Conservation (phyloP, 169 alveolate species). For the Condylostoma magnum region DNA sequence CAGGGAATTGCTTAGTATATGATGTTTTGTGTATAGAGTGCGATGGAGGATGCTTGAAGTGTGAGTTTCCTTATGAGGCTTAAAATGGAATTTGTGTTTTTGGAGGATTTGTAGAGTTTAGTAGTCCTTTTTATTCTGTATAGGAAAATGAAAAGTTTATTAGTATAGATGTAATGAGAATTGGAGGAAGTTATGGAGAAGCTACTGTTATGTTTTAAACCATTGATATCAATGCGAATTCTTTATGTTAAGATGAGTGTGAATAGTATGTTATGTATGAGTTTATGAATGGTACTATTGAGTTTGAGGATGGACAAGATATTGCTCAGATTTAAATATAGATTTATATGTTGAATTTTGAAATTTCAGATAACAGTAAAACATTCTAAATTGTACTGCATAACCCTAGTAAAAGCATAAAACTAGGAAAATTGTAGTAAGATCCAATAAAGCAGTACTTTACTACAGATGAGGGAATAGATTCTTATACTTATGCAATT, state of each 20-base stretch:
- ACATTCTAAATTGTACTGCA: neutral
- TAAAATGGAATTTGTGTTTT: neutral
- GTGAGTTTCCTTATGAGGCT: neutral
- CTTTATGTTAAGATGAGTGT: too few species aligned
- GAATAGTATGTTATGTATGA: too few species aligned
- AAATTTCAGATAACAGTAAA: too few species aligned
- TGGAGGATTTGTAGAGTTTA: constrained; percentile 39
- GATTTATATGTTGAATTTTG: too few species aligned
- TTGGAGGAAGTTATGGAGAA: constrained; percentile 1
- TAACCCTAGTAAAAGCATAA: constrained; percentile 21
- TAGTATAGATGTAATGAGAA: neutral
- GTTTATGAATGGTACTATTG: too few species aligned
- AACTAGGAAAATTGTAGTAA: neutral
- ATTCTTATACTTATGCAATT: neutral
- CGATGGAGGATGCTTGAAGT: neutral
- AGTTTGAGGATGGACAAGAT: too few species aligned
- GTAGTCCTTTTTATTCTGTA: neutral
- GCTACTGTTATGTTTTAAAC: neutral
- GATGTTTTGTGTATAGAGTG: too few species aligned
- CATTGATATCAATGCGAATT: too few species aligned
- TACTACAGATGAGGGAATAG: constrained; percentile 4
- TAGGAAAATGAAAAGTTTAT: constrained; percentile 6
- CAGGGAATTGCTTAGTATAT: too few species aligned
- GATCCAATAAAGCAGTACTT: neutral
- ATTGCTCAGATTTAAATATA: too few species aligned